Percentiles rank a stretch among this genome's conserved stretches.
Conservation (phyloP, 1,139 yeast species). For the Protomyces inouyei region DNA sequence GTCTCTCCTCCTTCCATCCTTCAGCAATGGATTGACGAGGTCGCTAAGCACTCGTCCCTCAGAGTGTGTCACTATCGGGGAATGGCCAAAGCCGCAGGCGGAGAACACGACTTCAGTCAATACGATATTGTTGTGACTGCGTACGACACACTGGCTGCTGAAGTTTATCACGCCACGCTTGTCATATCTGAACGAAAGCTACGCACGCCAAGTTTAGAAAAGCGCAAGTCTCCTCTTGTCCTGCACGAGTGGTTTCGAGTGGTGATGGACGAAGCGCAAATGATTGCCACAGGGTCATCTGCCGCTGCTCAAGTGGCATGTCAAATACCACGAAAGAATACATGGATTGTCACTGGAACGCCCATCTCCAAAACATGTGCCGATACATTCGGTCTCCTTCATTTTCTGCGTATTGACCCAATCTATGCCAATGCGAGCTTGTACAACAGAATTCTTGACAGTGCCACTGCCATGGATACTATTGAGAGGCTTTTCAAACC, state of each 20-base stretch:
- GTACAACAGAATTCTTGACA: constrained; percentile 38
- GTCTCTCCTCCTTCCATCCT: constrained; percentile 80
- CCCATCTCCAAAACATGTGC: constrained; percentile 64
- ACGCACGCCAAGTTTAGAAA: constrained; percentile 29
- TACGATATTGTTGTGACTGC: constrained; percentile 82
- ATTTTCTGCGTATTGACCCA: constrained; percentile 64
- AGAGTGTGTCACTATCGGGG: constrained; percentile 47
- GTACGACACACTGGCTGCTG: constrained; percentile 62
- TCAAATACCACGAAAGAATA: constrained; percentile 73
- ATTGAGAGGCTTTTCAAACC: constrained; percentile 20
- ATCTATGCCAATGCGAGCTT: constrained; percentile 43
- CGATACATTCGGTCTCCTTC: constrained; percentile 66
- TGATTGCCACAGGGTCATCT: constrained; percentile 71
- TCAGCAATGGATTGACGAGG: constrained; percentile 78
- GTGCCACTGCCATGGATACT: constrained; percentile 19
- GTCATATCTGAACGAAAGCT: constrained; percentile 47
- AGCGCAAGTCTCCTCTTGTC: constrained; percentile 63
- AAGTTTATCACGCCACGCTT: constrained; percentile 73
- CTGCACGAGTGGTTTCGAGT: constrained; percentile 85
- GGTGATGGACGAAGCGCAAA: constrained; percentile 82
- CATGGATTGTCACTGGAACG: constrained; percentile 97
- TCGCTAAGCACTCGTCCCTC: constrained; percentile 55
- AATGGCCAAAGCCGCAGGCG: neutral
- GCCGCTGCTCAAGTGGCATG: constrained; percentile 77
- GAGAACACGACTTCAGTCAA: constrained; percentile 40